Conservation (phyloP, 805 yeast genomes). For the Lipomyces mesembrius region DNA sequence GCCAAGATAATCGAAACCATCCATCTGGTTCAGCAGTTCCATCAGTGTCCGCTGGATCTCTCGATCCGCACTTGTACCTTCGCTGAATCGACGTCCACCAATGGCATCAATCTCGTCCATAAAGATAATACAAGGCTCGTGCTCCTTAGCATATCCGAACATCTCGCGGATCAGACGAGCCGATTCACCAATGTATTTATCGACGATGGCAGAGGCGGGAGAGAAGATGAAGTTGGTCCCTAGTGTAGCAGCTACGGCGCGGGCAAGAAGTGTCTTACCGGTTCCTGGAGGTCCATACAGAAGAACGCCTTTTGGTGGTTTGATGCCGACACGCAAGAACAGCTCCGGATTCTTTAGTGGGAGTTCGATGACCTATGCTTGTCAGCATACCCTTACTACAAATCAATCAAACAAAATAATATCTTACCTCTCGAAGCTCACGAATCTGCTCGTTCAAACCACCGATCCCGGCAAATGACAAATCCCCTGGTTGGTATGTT, state of each 20-base stretch:
- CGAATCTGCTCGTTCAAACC: slow-evolving; percentile 95
- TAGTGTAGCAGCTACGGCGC: slow-evolving; percentile 97
- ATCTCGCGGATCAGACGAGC: slow-evolving; percentile 96
- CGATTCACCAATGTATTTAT: slow-evolving; percentile 96
- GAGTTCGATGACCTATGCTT: slow-evolving; percentile 80
- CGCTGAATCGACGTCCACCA: slow-evolving; percentile 97
- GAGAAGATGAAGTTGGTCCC: slow-evolving; percentile 97
- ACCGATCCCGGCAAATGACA: slow-evolving; percentile 93
- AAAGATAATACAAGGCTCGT: slow-evolving; percentile 96
- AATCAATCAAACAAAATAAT: background rate
- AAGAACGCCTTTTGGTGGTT: slow-evolving; percentile 97
- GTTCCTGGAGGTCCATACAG: slow-evolving; percentile 99
- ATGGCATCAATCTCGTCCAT: slow-evolving; percentile 99
- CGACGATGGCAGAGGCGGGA: slow-evolving; percentile 98
- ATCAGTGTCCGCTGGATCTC: slow-evolving; percentile 97
- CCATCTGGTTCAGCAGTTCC: slow-evolving; percentile 98
- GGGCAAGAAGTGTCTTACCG: slow-evolving; percentile 93
- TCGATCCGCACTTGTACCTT: slow-evolving; percentile 98
- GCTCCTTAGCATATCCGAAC: slow-evolving; percentile 97
- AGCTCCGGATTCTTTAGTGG: slow-evolving; percentile 97
- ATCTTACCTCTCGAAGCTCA: slow-evolving; percentile 77
- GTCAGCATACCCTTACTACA: background rate
- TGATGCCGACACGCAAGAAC: slow-evolving; percentile 93
- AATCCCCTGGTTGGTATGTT: slow-evolving; percentile 95
- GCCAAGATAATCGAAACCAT: slow-evolving; percentile 95